These are phyloP conservation scores for Clarireedia paspali DNA, from an alignment of 2,329 filamentous ascomycete species.

Conservation along the genomic window DNA sequence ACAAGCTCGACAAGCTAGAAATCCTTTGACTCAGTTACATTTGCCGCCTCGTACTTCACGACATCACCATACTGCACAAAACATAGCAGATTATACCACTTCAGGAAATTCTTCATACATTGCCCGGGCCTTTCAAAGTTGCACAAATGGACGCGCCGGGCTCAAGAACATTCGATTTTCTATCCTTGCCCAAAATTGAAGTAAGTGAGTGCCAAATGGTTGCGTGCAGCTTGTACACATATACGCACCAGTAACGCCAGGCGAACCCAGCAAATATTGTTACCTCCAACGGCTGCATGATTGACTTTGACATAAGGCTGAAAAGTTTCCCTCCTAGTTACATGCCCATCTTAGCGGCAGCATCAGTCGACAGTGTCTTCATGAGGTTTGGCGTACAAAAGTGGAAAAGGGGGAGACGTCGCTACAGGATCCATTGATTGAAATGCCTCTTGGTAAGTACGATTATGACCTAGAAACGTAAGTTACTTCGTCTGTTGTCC, in stretches of 20 bases:
- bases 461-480: slow-evolving; percentile 64
- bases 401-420: slow-evolving; percentile 41
- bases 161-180: slow-evolving; percentile 27
- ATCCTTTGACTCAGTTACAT: too few relatives aligned
- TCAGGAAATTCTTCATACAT: too few relatives aligned
- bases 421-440: slow-evolving; percentile 59
- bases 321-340: slow-evolving; percentile 41
- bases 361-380: slow-evolving; percentile 64
- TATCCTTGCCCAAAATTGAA: slow-evolving; percentile 48
- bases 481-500: slow-evolving; percentile 20
- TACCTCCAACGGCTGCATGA: slow-evolving; percentile 1
- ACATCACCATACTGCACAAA: too few relatives aligned
- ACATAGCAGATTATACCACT: too few relatives aligned
- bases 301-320: slow-evolving; percentile 14
- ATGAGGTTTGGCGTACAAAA: slow-evolving; percentile 64
- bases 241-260: background rate
- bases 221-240: slow-evolving; percentile 9
- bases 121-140: background rate
- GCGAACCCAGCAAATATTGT: background rate
- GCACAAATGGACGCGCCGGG: background rate
- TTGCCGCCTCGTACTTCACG: too few relatives aligned
- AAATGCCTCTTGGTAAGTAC: slow-evolving; percentile 64
- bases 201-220: slow-evolving; percentile 29
- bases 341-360: slow-evolving; percentile 77
- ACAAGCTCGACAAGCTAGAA: too few relatives aligned